These are phyloP conservation scores for Tulasnella sp. DNA, from an alignment of 768 basidiomycete genomes.

Conservation along the genomic window DNA sequence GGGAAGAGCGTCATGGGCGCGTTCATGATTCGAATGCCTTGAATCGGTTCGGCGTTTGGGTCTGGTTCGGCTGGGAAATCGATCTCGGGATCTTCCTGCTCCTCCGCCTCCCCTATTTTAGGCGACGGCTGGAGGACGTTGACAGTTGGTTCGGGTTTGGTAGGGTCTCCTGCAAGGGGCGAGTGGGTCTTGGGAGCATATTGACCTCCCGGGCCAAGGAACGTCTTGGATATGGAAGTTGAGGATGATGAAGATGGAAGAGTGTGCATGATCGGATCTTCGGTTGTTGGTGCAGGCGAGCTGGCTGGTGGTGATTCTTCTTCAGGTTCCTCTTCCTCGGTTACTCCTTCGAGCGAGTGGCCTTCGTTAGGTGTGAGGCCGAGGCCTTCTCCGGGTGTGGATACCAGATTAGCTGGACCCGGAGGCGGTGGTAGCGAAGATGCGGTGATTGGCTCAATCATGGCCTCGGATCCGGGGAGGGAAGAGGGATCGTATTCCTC, in stretches of 20 bases:
- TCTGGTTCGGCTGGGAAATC: slow-evolving; percentile 23
- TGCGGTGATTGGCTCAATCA: slow-evolving; percentile 19
- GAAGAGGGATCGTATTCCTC: slow-evolving; percentile 19
- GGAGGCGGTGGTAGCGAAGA: slow-evolving; percentile 20
- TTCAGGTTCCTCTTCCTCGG: slow-evolving; percentile 26
- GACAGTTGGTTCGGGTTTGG: neutral
- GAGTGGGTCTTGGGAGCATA: slow-evolving; percentile 8
- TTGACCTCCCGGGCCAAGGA: neutral
- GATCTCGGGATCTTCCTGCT: slow-evolving; percentile 3
- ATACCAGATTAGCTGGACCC: neutral
- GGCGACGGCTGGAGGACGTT: neutral
- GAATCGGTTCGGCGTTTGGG: slow-evolving; percentile 34
- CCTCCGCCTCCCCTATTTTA: neutral
- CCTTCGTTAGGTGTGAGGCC: slow-evolving; percentile 2
- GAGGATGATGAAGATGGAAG: neutral
- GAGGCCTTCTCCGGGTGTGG: neutral
- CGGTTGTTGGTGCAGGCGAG: neutral
- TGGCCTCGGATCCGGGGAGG: slow-evolving; percentile 13
- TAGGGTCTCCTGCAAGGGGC: neutral
- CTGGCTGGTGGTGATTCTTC: neutral
- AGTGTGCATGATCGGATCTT: neutral
- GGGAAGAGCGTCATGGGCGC: slow-evolving; percentile 20
- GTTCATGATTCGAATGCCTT: slow-evolving; percentile 35
- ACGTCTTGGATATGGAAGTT: neutral
- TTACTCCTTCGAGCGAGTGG: slow-evolving; percentile 22